Evolutionary conservation across 1,284 basidiomycete species (phyloP).

Genomic region (Ganoderma lucidum): DNA sequence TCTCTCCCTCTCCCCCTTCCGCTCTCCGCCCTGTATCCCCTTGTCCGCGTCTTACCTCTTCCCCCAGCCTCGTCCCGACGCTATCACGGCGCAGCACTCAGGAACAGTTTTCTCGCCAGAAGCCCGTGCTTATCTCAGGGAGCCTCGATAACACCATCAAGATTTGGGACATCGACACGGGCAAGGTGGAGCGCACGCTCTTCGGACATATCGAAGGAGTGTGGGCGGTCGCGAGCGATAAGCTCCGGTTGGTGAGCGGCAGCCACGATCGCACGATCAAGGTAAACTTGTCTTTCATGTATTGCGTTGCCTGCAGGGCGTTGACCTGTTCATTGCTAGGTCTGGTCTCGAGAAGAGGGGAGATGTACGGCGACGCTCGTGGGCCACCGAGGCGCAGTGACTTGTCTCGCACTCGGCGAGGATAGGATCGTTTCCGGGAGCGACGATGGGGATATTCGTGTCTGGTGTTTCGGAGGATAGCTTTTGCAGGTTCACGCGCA

Average conservation of each 20-base stretch:
- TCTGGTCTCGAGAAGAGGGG: slow-evolving; percentile 94
- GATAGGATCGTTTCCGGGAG: slow-evolving; percentile 97
- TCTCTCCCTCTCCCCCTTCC: not conserved
- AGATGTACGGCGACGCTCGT: slow-evolving; percentile 91
- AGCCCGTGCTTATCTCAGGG: slow-evolving; percentile 87
- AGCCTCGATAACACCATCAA: slow-evolving; percentile 97
- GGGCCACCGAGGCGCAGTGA: slow-evolving; percentile 95
- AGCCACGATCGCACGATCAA: slow-evolving; percentile 95
- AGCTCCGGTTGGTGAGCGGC: slow-evolving; percentile 89
- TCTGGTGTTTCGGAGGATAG: slow-evolving; percentile 81
- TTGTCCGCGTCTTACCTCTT: slow-evolving; percentile 6
- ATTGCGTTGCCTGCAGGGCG: slow-evolving; percentile 15
- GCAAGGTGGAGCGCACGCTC: slow-evolving; percentile 81
- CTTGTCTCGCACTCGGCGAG: slow-evolving; percentile 89
- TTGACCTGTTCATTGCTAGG: slow-evolving; percentile 49
- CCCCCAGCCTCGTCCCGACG: slow-evolving; percentile 10
- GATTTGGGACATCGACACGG: slow-evolving; percentile 94
- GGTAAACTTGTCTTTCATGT: slow-evolving; percentile 50
- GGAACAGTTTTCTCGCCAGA: slow-evolving; percentile 37
- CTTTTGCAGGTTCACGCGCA: not conserved
- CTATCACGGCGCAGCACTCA: slow-evolving; percentile 19
- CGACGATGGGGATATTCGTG: slow-evolving; percentile 84
- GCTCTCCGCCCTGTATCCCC: not conserved
- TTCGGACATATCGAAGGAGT: slow-evolving; percentile 99
- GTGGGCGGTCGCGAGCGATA: slow-evolving; percentile 94